phyloP scores from a whole-genome alignment of 2,329 filamentous ascomycete genomes.

The Truncatella angustata region DNA sequence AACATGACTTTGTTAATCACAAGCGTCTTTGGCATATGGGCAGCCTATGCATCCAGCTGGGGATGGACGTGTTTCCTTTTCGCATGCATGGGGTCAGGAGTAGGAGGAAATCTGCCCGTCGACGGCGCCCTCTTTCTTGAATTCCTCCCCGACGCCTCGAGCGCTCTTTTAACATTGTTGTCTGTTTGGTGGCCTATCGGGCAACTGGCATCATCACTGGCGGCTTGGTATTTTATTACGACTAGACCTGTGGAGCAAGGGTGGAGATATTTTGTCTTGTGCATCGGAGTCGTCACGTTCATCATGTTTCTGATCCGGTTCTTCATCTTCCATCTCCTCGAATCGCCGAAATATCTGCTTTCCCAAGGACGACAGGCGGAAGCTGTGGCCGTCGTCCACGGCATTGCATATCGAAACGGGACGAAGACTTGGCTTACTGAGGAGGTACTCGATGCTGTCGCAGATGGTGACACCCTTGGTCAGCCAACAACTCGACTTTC shows the following conservation, averaged over 20 bases:
- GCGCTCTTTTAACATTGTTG: constrained; percentile 72
- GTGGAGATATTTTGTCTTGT: constrained; percentile 73
- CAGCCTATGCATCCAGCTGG: constrained; percentile 69
- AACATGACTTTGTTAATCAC: constrained; percentile 76
- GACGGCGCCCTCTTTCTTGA: constrained; percentile 82
- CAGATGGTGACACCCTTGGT: constrained; percentile 36
- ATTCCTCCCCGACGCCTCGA: constrained; percentile 74
- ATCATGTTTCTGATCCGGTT: constrained; percentile 77
- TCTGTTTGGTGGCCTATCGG: constrained; percentile 87
- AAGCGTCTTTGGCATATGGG: constrained; percentile 69
- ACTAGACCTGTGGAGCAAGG: constrained; percentile 67
- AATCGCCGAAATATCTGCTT: constrained; percentile 82
- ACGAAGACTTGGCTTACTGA: constrained; percentile 74
- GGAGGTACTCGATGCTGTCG: constrained; percentile 61
- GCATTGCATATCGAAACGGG: constrained; percentile 70
- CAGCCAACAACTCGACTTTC: constrained; percentile 22
- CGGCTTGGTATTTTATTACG: constrained; percentile 76
- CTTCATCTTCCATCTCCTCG: constrained; percentile 77
- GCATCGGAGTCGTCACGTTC: constrained; percentile 71
- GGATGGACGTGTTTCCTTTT: constrained; percentile 59
- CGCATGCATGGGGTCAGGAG: constrained; percentile 63
- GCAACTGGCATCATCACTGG: constrained; percentile 68
- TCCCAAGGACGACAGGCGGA: constrained; percentile 74
- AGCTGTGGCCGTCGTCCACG: constrained; percentile 77
- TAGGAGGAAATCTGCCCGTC: constrained; percentile 75